These are phyloP conservation scores for Umbelopsis isabellina DNA, from an alignment of 192 early-diverging fungal genomes.

Conservation along the genomic window DNA sequence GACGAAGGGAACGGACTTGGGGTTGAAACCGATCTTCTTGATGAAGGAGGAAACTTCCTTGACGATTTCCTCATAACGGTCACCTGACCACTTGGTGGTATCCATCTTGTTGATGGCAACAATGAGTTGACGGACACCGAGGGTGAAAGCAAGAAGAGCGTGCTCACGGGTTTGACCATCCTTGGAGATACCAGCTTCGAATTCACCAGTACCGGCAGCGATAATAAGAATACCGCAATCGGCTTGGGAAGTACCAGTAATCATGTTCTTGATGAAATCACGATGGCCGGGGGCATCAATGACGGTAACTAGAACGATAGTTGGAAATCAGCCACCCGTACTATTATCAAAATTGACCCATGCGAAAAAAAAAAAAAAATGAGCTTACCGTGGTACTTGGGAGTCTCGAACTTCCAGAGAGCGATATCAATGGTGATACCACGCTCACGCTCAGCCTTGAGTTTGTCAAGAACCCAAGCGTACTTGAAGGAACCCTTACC, in stretches of 20 bases:
- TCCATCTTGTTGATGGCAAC: constrained; percentile 99
- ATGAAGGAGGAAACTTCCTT: constrained; percentile 95
- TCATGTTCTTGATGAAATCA: constrained; percentile 99
- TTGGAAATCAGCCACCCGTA: neutral
- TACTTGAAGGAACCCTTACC: constrained; percentile 99
- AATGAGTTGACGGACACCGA: constrained; percentile 97
- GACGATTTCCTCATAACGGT: constrained; percentile 95
- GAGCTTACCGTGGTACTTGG: constrained; percentile 80
- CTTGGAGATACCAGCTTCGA: constrained; percentile 98
- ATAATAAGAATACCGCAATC: constrained; percentile 97
- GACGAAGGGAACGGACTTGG: constrained; percentile 89
- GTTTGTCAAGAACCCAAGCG: constrained; percentile 99
- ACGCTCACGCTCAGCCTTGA: constrained; percentile 99
- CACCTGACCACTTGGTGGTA: constrained; percentile 91
- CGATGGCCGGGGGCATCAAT: constrained; percentile 99
- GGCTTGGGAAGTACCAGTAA: constrained; percentile 97
- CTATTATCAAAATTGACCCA: neutral
- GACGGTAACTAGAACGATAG: constrained; percentile 73
- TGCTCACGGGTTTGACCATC: constrained; percentile 99
- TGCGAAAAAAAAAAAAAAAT: neutral
- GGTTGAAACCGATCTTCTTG: constrained; percentile 98
- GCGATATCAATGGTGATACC: constrained; percentile 99
- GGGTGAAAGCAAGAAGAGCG: constrained; percentile 95
- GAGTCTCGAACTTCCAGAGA: constrained; percentile 96
- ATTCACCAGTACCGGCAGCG: constrained; percentile 84